Percentiles rank a stretch among this genome's conserved stretches.
Conservation (phyloP, 140 eudicot species). For the Erigeron philadelphicus region DNA sequence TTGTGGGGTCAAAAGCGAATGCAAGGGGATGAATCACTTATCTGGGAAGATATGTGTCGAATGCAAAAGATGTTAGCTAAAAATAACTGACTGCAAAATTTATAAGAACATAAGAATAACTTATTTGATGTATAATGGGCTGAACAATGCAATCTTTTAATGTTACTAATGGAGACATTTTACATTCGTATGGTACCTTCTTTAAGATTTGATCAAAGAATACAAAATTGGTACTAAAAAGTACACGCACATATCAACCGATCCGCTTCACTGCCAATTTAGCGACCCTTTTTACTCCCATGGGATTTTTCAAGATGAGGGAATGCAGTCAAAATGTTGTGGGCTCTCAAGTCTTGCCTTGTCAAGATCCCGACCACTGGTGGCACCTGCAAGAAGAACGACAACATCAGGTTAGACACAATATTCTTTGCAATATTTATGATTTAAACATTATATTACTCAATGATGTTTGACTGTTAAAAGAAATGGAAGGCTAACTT, state of each 20-base stretch:
- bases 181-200: slow-evolving; percentile 25
- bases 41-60: background rate
- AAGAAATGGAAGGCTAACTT: slow-evolving; percentile 22
- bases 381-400: slow-evolving; percentile 46
- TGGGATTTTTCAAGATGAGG: slow-evolving; percentile 74
- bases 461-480: background rate
- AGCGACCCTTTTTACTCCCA: slow-evolving; percentile 53
- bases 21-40: background rate
- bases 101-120: background rate
- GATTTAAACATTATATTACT: background rate
- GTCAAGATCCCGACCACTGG: slow-evolving; percentile 95
- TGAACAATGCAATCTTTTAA: slow-evolving; percentile 27
- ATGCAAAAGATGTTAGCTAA: background rate
- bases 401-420: slow-evolving; percentile 35
- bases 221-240: slow-evolving; percentile 32
- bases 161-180: slow-evolving; percentile 14
- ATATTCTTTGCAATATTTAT: background rate
- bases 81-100: slow-evolving; percentile 1
- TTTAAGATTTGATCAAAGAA: slow-evolving; percentile 31
- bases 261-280: background rate
- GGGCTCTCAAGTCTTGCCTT: slow-evolving; percentile 93
- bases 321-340: slow-evolving; percentile 73
- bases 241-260: background rate
- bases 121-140: slow-evolving; percentile 20
- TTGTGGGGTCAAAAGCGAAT: background rate